phyloP scores from a whole-genome alignment of 1,139 yeast species.

The Sugiyamaella novakii region DNA sequence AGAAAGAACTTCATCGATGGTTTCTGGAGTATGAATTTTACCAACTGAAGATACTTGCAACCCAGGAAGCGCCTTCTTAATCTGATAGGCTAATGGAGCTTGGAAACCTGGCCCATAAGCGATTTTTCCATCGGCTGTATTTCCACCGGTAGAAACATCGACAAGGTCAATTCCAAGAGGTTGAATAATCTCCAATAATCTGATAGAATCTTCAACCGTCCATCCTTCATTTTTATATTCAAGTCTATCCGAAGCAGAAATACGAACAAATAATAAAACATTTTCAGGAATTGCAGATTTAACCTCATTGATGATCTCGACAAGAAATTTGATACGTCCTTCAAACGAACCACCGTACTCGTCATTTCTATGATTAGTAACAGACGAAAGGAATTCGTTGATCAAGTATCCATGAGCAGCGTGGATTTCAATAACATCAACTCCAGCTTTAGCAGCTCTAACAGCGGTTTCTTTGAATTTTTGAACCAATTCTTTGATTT shows the following conservation, averaged over 20 bases:
- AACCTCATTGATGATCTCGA: constrained; percentile 40
- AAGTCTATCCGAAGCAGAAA: constrained; percentile 36
- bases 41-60: constrained; percentile 54
- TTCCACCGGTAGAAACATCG: constrained; percentile 61
- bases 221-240: constrained; percentile 25
- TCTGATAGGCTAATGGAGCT: constrained; percentile 46
- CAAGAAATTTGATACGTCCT: constrained; percentile 36
- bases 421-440: constrained; percentile 68
- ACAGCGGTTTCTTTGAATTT: constrained; percentile 48
- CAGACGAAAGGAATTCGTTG: constrained; percentile 46
- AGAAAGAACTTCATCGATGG: constrained; percentile 45
- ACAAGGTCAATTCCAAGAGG: constrained; percentile 54
- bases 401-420: constrained; percentile 62
- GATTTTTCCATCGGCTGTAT: constrained; percentile 43
- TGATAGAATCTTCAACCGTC: constrained; percentile 47
- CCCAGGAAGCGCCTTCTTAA: constrained; percentile 52
- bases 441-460: constrained; percentile 56
- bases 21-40: constrained; percentile 43
- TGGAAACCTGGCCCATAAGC: constrained; percentile 37
- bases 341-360: constrained; percentile 49
- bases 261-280: constrained; percentile 32
- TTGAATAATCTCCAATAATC: constrained; percentile 47
- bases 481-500: constrained; percentile 45
- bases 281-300: constrained; percentile 24
- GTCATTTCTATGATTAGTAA: constrained; percentile 45